Evolutionary conservation across 371 early-diverging fungal species (phyloP), one percentile per base, ranked within the genome.

Genomic region (Saksenaea oblongispora): DNA sequence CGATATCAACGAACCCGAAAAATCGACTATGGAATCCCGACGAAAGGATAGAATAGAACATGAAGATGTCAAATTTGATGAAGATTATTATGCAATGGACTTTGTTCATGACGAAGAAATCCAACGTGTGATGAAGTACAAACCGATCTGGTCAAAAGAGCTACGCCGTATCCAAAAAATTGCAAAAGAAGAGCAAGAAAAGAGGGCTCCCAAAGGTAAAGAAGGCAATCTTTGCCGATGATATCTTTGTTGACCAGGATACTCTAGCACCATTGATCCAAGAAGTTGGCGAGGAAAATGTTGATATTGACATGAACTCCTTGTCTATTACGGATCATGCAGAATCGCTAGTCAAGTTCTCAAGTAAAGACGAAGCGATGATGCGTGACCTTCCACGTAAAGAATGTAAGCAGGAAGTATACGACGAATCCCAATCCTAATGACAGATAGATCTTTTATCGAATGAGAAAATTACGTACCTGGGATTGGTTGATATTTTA

Each of bases 401-500:
- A 73, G 84, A 90, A 80, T 92, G 90, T 89, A 81, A 62, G 77
- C 34, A 53, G 34, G n/a, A 41, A 61, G 31, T 34, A n/a, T 28
- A 37, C 3, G 14, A 24, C 8, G 39, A 53, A 61, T 27, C 42
- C 53, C 34, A 44, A 44, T 3, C 1, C 37, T 41, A 24, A 57
- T 14, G 37, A 24, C 14, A 5, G 26, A 11, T 68, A 78, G 87
- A 89, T 66, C 65, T 93, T 18, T 51, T 93, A 26, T 76, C 86
- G 13, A 79, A 89, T 56, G 76, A 84, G 37, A 87, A 88, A 51
- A 64, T 82, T 0, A 73, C 91, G 0, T 98, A 96, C 71, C 75
- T 96, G 13, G 93, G 95, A 0, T 70, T 98, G 18, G 89, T 98
- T 3, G 98, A 98, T 69, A 76, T 98, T 27, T 54, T 97, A 15